These are phyloP conservation scores for Malassezia arunalokei DNA, from an alignment of 1,284 basidiomycete species.

Conservation along the genomic window DNA sequence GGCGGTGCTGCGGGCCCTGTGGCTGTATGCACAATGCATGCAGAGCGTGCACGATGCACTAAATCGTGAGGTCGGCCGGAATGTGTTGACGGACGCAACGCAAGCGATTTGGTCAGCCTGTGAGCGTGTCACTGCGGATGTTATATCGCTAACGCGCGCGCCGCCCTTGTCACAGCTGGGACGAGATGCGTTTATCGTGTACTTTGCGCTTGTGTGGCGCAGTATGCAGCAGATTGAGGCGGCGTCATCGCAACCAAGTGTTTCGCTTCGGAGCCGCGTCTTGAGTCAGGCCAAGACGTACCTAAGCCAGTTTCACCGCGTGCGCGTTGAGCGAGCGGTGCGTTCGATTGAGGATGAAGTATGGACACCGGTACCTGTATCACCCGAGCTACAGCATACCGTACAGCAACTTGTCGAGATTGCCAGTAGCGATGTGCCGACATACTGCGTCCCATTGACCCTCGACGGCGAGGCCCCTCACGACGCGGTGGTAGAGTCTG, in stretches of 20 bases:
- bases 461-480: neutral
- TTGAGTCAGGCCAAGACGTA: conserved; percentile 67
- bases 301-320: conserved; percentile 71
- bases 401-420: conserved; percentile 64
- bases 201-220: conserved; percentile 74
- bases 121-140: neutral
- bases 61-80: neutral
- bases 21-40: neutral
- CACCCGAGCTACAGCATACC: conserved; percentile 57
- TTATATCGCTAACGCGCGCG: conserved; percentile 54
- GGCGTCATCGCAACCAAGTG: conserved; percentile 76
- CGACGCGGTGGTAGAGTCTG: neutral
- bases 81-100: neutral
- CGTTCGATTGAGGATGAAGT: conserved; percentile 82
- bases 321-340: conserved; percentile 67
- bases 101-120: neutral
- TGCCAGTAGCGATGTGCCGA: conserved; percentile 67
- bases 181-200: conserved; percentile 61
- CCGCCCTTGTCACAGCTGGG: conserved; percentile 60
- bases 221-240: conserved; percentile 79
- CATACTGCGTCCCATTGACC: conserved; percentile 40
- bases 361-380: conserved; percentile 71
- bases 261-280: conserved; percentile 56
- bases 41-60: neutral
- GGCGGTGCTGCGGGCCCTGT: conserved; percentile 2